Conservation (phyloP, 1,284 basidiomycete genomes). For the Dichomitus squalens region DNA sequence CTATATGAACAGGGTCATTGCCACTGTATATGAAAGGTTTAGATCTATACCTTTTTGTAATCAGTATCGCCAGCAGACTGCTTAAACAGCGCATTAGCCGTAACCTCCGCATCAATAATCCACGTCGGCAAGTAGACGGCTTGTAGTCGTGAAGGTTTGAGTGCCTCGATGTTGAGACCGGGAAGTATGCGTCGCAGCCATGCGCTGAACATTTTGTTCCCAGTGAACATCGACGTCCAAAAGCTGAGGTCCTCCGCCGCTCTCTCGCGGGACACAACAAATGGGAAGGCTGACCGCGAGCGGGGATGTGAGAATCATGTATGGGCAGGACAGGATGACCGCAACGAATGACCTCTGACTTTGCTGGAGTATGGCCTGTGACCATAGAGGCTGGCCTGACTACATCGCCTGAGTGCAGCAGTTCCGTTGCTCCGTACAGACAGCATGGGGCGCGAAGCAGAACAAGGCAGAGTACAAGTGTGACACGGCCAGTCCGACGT, state of each 20-base stretch:
- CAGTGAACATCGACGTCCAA: constrained; percentile 25
- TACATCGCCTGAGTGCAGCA: not conserved
- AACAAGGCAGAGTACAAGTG: not conserved
- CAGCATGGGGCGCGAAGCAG: constrained; percentile 6
- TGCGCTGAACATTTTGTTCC: constrained; percentile 8
- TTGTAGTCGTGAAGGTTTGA: constrained; percentile 35
- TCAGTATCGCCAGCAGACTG: constrained; percentile 10
- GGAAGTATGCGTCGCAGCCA: constrained; percentile 34
- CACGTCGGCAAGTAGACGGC: constrained; percentile 65
- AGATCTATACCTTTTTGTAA: constrained; percentile 12
- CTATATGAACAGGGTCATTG: constrained; percentile 4
- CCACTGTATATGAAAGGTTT: not conserved
- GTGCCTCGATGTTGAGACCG: constrained; percentile 25
- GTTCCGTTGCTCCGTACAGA: not conserved
- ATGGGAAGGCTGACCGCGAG: constrained; percentile 40
- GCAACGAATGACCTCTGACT: constrained; percentile 43
- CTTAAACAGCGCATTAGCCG: constrained; percentile 33
- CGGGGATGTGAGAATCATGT: constrained; percentile 1
- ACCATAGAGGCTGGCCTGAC: not conserved
- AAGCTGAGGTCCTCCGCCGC: constrained; percentile 34
- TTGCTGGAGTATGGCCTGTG: constrained; percentile 37
- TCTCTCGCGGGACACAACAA: constrained; percentile 37
- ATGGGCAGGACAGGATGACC: not conserved
- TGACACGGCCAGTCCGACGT: not conserved
- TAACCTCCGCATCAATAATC: constrained; percentile 57